Conservation (phyloP, 2,329 filamentous ascomycete genomes). For the Sporothrix luriei region DNA sequence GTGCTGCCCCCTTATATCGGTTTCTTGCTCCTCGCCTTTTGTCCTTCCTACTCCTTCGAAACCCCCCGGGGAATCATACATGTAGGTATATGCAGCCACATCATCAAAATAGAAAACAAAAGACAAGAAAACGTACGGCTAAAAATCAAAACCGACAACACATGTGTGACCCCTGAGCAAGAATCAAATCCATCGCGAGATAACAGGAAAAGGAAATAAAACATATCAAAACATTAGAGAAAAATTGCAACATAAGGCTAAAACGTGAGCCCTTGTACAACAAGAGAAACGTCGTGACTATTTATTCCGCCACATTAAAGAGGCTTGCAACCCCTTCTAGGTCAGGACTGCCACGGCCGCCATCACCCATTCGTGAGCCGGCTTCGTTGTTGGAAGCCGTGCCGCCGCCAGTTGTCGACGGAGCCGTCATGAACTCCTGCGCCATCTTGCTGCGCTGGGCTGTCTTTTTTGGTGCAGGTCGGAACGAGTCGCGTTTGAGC, state of each 20-base stretch:
- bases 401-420: constrained; percentile 36
- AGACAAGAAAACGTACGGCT: background rate
- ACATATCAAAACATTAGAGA: background rate
- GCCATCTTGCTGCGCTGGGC: constrained; percentile 60
- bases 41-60: background rate
- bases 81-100: background rate
- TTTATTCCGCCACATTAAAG: constrained; percentile 41
- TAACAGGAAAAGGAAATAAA: background rate
- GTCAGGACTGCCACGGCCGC: constrained; percentile 52
- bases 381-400: constrained; percentile 14
- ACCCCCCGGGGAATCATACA: background rate
- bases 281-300: background rate
- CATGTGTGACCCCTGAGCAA: too few relatives aligned
- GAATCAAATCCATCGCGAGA: background rate
- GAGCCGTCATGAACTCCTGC: constrained; percentile 66
- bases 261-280: too few relatives aligned
- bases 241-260: background rate
- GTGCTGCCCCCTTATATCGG: background rate
- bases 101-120: background rate
- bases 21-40: background rate
- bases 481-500: constrained; percentile 39
- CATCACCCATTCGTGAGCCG: constrained; percentile 34
- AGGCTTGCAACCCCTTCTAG: constrained; percentile 60
- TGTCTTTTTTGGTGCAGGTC: constrained; percentile 46
- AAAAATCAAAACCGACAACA: too few relatives aligned